These are phyloP conservation scores for Akebia trifoliata DNA, from an alignment of 164 flowering plant genomes.

Conservation along the genomic window DNA sequence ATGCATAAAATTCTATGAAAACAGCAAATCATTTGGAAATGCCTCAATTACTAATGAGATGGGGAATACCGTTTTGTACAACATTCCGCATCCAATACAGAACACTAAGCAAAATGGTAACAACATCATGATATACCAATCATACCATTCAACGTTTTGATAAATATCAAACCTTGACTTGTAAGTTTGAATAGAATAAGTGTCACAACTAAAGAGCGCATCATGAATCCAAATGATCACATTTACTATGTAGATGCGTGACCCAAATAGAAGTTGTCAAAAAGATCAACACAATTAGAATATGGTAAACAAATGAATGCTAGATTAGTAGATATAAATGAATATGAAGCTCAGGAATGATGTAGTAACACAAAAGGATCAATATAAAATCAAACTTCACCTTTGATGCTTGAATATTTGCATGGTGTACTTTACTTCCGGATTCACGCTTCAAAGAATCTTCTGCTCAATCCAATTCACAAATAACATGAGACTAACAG, in stretches of 20 bases:
- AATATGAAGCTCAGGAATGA: background rate
- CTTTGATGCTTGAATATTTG: conserved; percentile 91
- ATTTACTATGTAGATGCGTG: background rate
- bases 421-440: conserved; percentile 87
- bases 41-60: no score
- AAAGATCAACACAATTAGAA: background rate
- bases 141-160: no score
- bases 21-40: no score
- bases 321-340: background rate
- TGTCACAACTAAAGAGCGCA: background rate
- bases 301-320: background rate
- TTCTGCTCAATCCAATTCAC: conserved; percentile 39
- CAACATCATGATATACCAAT: no score
- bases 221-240: background rate
- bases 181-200: no score
- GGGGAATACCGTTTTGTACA: no score
- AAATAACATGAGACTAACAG: background rate
- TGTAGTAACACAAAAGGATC: background rate
- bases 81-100: no score
- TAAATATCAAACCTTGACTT: no score
- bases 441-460: conserved; percentile 89
- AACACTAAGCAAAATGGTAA: no score
- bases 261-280: background rate
- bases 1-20: no score
- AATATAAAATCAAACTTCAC: conserved; percentile 22